Conservation (phyloP, 1,139 yeast species). For the Hyphopichia pseudoburtonii region DNA sequence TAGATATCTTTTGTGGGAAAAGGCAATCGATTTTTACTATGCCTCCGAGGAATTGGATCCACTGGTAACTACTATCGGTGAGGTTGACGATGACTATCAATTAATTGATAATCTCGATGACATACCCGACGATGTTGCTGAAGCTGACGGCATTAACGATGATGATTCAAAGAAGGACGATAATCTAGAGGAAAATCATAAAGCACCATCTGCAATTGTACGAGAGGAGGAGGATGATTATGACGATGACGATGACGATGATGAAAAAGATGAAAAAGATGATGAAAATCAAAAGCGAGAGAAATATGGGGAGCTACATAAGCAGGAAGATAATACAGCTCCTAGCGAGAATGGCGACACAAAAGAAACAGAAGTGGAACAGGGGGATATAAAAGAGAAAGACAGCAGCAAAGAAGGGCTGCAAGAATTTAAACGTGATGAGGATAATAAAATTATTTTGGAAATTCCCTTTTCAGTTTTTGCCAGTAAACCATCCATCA, state of each 20-base stretch:
- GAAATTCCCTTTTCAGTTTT: conserved; percentile 31
- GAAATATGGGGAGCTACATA: no score
- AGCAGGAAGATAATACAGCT: no score
- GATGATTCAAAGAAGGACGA: conserved; percentile 19
- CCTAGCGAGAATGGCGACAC: no score
- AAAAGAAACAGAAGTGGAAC: no score
- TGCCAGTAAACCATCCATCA: conserved; percentile 1
- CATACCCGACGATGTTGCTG: conserved; percentile 17
- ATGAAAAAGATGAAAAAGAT: conserved; percentile 16
- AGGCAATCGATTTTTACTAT: conserved; percentile 61
- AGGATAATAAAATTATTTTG: conserved; percentile 28
- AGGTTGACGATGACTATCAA: conserved; percentile 38
- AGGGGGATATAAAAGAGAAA: background rate
- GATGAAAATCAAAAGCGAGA: conserved; percentile 12
- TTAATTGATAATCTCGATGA: conserved; percentile 35
- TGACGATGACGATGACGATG: conserved; percentile 39
- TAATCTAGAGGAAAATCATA: conserved; percentile 22
- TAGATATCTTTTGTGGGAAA: conserved; percentile 71
- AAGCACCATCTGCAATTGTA: conserved; percentile 14
- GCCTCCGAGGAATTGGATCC: conserved; percentile 25
- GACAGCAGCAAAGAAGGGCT: background rate
- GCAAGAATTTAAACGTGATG: conserved; percentile 17
- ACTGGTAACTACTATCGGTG: conserved; percentile 26
- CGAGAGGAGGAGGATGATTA: conserved; percentile 44
- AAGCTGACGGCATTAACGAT: no score